These are phyloP conservation scores for Amaranthus hypochondriacus DNA, from an alignment of 148 eudicot species.

Conservation along the genomic window DNA sequence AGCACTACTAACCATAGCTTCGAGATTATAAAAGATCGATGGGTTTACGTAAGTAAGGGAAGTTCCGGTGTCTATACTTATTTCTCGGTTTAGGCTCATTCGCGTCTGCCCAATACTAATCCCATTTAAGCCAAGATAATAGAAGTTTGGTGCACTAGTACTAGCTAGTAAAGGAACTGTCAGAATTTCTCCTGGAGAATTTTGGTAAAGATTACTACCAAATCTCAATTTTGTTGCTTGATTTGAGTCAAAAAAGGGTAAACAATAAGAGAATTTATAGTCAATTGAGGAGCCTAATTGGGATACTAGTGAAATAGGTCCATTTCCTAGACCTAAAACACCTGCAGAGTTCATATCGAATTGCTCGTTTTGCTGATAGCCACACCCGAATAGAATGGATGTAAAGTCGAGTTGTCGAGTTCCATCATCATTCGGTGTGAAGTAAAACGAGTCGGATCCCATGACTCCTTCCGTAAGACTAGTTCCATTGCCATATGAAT, in stretches of 20 bases:
- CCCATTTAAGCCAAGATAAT: slow-evolving; percentile 28
- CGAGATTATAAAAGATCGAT: slow-evolving; percentile 19
- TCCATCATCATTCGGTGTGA: slow-evolving; percentile 9
- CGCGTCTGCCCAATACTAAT: slow-evolving; percentile 25
- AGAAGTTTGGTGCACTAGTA: slow-evolving; percentile 10
- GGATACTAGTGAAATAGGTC: slow-evolving; percentile 35
- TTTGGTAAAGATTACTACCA: slow-evolving; percentile 11
- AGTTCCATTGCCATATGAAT: slow-evolving; percentile 30
- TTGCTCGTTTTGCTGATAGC: slow-evolving; percentile 27
- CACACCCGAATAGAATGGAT: slow-evolving; percentile 42
- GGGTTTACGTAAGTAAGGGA: slow-evolving; percentile 30
- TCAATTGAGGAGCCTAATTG: slow-evolving; percentile 28
- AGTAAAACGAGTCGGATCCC: slow-evolving; percentile 32
- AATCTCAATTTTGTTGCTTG: slow-evolving; percentile 31
- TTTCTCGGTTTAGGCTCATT: slow-evolving; percentile 11
- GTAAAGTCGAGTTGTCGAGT: slow-evolving; percentile 12
- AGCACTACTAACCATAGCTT: slow-evolving; percentile 20
- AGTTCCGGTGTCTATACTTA: slow-evolving; percentile 37
- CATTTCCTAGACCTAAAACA: slow-evolving; percentile 41
- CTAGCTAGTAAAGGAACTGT: slow-evolving; percentile 15
- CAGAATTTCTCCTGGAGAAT: slow-evolving; percentile 1
- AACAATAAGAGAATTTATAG: slow-evolving; percentile 44
- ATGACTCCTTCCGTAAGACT: slow-evolving; percentile 28
- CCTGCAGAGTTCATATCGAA: slow-evolving; percentile 31
- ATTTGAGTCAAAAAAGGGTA: slow-evolving; percentile 9